Conservation (phyloP, 805 yeast genomes). For the Saccharomycopsis oosterbeekiorum region DNA sequence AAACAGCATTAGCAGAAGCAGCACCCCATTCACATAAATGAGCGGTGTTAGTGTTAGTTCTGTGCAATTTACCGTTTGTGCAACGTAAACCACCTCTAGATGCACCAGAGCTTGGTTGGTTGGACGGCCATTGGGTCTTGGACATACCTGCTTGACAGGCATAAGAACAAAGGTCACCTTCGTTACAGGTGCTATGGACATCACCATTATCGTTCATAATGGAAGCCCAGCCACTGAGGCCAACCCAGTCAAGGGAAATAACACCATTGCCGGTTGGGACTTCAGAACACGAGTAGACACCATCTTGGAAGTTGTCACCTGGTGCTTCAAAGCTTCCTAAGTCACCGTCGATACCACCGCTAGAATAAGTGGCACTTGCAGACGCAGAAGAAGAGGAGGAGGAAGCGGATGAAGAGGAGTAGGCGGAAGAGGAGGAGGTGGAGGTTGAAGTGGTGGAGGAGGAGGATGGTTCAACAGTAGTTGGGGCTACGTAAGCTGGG, state of each 20-base stretch:
- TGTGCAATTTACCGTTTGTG: constrained; percentile 69
- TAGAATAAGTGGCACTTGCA: constrained; percentile 14
- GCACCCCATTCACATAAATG: constrained; percentile 79
- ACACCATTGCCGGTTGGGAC: constrained; percentile 86
- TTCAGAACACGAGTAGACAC: constrained; percentile 50
- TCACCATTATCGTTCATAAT: constrained; percentile 44
- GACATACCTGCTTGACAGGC: constrained; percentile 77
- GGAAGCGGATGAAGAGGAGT: constrained; percentile 22
- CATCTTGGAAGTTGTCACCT: constrained; percentile 53
- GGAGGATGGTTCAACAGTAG: constrained; percentile 18
- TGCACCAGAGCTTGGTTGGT: constrained; percentile 58
- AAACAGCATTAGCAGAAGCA: constrained; percentile 43
- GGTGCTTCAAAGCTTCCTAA: constrained; percentile 50
- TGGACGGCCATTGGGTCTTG: constrained; percentile 69
- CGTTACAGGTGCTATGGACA: constrained; percentile 60
- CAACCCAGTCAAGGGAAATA: constrained; percentile 57
- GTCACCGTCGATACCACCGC: constrained; percentile 42
- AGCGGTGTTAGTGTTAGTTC: constrained; percentile 55
- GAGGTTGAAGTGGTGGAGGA: constrained; percentile 8
- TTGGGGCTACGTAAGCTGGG: constrained; percentile 31
- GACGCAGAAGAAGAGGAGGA: constrained; percentile 22
- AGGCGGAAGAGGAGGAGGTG: constrained; percentile 14
- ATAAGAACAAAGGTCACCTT: constrained; percentile 65
- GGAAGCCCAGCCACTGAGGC: constrained; percentile 79
- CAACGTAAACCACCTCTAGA: constrained; percentile 67